Conservation (phyloP, 352 stramenopile genomes). For the Blastocystis sp. region DNA sequence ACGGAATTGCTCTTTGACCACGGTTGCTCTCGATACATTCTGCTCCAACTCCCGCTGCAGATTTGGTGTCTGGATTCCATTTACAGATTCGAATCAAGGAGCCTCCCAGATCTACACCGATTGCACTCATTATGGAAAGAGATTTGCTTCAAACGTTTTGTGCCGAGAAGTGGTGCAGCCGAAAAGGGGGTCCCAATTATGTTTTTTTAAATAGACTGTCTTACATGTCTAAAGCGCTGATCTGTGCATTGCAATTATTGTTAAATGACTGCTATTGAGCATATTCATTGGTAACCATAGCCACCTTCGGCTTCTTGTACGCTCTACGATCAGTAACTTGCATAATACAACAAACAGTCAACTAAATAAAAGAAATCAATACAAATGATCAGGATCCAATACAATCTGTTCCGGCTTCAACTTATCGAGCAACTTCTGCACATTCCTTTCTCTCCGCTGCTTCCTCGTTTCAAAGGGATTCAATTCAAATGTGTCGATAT, state of each 20-base stretch:
- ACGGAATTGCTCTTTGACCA: neutral
- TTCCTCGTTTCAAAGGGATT: constrained; percentile 94
- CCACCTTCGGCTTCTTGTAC: no score
- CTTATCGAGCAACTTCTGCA: constrained; percentile 94
- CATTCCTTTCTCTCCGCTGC: constrained; percentile 90
- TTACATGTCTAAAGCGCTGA: no score
- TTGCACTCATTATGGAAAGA: neutral
- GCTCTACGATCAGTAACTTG: no score
- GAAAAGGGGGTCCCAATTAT: no score
- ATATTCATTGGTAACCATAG: no score
- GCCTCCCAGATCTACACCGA: constrained; percentile 49
- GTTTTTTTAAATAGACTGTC: no score
- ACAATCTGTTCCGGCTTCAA: constrained; percentile 94
- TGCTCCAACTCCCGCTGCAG: neutral
- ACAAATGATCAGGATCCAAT: constrained; percentile 81
- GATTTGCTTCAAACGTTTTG: no score
- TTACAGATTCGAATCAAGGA: constrained; percentile 3
- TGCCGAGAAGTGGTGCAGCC: no score
- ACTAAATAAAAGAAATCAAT: constrained; percentile 12
- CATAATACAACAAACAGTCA: no score
- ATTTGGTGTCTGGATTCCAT: neutral
- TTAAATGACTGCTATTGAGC: no score
- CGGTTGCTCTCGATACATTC: constrained; percentile 14
- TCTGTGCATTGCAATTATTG: no score
- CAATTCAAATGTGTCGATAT: constrained; percentile 93